phyloP scores from a whole-genome alignment of 2,329 filamentous ascomycete genomes.

The Botrytis cinerea region DNA sequence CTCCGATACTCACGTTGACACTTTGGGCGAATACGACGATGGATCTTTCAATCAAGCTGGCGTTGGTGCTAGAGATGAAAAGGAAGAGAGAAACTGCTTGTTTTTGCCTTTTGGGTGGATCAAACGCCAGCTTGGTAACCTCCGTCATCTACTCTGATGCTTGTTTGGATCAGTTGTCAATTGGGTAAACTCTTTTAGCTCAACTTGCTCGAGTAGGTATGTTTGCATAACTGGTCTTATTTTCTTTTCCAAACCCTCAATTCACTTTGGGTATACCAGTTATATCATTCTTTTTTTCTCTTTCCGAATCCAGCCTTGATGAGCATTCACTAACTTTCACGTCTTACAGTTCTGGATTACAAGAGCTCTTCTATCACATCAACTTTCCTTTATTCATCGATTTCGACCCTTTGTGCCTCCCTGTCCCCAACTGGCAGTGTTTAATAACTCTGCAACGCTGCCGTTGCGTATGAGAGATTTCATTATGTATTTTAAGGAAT shows the following conservation, averaged over 20 bases:
- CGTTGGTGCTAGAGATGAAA: too few relatives aligned
- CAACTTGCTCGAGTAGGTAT: not conserved
- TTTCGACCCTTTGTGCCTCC: not conserved
- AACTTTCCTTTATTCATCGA: too few relatives aligned
- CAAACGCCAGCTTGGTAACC: not conserved
- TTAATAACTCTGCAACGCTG: not conserved
- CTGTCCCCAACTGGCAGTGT: not conserved
- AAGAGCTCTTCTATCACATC: too few relatives aligned
- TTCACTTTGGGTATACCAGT: not conserved
- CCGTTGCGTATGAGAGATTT: not conserved
- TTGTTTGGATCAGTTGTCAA: not conserved
- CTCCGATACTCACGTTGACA: not conserved
- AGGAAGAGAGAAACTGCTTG: not conserved
- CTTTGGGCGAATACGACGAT: not conserved
- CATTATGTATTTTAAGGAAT: not conserved
- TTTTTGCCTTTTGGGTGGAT: not conserved
- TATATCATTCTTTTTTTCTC: not conserved
- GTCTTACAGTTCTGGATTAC: not conserved
- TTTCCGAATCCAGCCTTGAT: not conserved
- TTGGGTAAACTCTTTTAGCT: not conserved
- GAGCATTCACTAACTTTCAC: not conserved
- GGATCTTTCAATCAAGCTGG: not conserved
- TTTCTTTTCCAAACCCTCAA: not conserved
- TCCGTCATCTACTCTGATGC: not conserved
- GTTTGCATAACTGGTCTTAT: not conserved